Base-by-base conservation (phyloP, 495 filamentous ascomycete genomes). In the Annulohypoxylon maeteangense region DNA sequence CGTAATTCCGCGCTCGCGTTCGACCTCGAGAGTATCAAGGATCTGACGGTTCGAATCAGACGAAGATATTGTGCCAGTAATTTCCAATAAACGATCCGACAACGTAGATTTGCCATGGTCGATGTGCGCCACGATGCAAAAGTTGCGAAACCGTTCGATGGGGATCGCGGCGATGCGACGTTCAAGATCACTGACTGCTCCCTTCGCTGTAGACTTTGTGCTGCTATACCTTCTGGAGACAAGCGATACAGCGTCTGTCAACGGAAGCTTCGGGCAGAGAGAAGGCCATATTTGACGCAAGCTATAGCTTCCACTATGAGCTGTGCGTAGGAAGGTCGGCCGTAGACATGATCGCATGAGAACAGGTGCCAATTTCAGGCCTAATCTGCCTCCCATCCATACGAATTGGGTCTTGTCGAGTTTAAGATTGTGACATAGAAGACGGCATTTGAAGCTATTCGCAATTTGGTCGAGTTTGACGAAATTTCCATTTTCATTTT, bases 101-200 rank as follows among this genome's bases (percentile, higher is more conserved):
- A 99, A 91, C 4, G 95, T 99, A 68, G 90, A 93, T 78, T 99
- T 99, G 76, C 95, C 95, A 90, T 99, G 95, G 80, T 99, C 95
- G 80, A 99, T 97, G 79, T 99, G 95, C 4, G 95, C 95, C 59
- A 99, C 95, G 75, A 99, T 98, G 77, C 95, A 99, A 77, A 99
- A 94, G 78, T 99, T 99, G 38, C 95, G 90, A 78, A 93, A 99
- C 16, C 94, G 90, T 29, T 93, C 91, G 68, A 98, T 88, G 4
- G 95, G 95, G 66, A 99, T 97, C 0, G 86, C 90, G 8, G 91
- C 84, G 58, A 99, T 98, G 71, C 95, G 87, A 42, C 82, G 81
- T 78, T 98, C 95, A 16, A 97, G 85, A 31, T 90, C 89, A 36
- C 59, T 47, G 0, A 62, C 40, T n/a, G 11, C 44, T 18, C 29